Percentiles rank a stretch among this genome's conserved stretches.
Evolutionary conservation across 1,139 yeast species (phyloP).

Genomic region (Citeromyces hawaiiensis): DNA sequence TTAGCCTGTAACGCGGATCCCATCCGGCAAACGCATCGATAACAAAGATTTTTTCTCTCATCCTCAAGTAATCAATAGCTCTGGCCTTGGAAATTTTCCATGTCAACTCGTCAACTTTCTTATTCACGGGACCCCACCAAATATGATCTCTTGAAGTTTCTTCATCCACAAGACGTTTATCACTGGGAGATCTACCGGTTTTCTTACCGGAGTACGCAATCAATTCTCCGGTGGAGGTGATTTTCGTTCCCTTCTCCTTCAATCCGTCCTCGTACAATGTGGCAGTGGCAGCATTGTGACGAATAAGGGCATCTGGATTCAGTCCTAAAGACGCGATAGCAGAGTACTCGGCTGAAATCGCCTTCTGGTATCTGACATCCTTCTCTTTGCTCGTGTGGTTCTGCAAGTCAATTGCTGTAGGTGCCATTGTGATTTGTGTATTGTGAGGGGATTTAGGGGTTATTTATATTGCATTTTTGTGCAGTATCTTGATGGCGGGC

Average conservation of each 20-base stretch:
- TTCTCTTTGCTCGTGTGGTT: slow-evolving; percentile 10
- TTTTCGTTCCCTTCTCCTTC: slow-evolving; percentile 81
- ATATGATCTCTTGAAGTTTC: slow-evolving; percentile 68
- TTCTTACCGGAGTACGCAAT: slow-evolving; percentile 93
- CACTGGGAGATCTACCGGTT: slow-evolving; percentile 98
- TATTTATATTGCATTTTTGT: slow-evolving; percentile 2
- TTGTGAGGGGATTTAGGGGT: not conserved
- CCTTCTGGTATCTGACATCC: slow-evolving; percentile 10
- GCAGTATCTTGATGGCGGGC: too few species aligned
- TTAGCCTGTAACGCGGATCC: slow-evolving; percentile 97
- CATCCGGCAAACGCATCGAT: slow-evolving; percentile 98
- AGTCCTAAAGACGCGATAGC: slow-evolving; percentile 21
- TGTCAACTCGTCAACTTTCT: slow-evolving; percentile 85
- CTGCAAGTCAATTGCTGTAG: slow-evolving; percentile 20
- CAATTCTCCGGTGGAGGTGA: slow-evolving; percentile 88
- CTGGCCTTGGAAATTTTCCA: slow-evolving; percentile 96
- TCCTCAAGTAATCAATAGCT: slow-evolving; percentile 93
- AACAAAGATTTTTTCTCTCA: slow-evolving; percentile 87
- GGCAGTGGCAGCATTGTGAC: slow-evolving; percentile 92
- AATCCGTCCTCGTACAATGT: slow-evolving; percentile 91
- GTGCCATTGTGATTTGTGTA: slow-evolving; percentile 15
- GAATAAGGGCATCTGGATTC: slow-evolving; percentile 34
- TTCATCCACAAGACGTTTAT: slow-evolving; percentile 96
- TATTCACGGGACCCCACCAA: slow-evolving; percentile 99
- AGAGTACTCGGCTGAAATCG: slow-evolving; percentile 12